Evolutionary conservation across 2,329 filamentous ascomycete genomes (phyloP), one percentile per base, ranked within the genome.

Genomic region (Fusarium sp.): DNA sequence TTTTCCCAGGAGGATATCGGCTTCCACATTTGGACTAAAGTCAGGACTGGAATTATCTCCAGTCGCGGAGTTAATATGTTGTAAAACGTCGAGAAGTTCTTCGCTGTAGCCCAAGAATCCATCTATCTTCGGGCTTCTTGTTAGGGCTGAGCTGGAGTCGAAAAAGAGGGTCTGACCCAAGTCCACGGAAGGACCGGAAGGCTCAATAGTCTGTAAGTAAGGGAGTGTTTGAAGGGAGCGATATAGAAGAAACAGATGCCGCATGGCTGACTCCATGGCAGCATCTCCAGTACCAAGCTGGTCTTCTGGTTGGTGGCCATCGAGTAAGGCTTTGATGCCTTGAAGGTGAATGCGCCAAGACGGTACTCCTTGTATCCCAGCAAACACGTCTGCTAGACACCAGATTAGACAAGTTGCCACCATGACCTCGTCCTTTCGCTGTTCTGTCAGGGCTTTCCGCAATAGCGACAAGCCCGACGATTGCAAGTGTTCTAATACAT

Each of bases 101-200:
- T 80, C 77, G 6, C 77, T 80, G 5, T 80, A 80, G 0, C 79
- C 79, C 7, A 80, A 22, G 20, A 80, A 80, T 0, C 79, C 79
- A n/a, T 80, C 79, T 2, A 80, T 80, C 7, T 71, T 72, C 3
- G 72, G 18, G 0, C 31, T 43, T 4, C 41, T n/a, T 0, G 27
- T 24, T 0, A 56, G 14, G 1, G 31, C 18, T 0, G 22, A n/a
- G 1, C 20, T 24, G 0, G 29, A 3, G 2, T 33, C 45, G 6
- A 29, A 22, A 16, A 20, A 13, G 33, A 50, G 35, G 20, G 1
- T 1, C 9, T 29, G 2, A 0, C 37, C 22, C 45, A 43, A 54
- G 4, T 27, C 4, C 1, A n/a, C 10, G n/a, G 41, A 31, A 6
- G 61, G 29, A 4, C 67, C 56, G n/a, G 33, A 10, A 1, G 43